Base-by-base conservation (phyloP, 345 rosid species). In the Populus euphratica region DNA sequence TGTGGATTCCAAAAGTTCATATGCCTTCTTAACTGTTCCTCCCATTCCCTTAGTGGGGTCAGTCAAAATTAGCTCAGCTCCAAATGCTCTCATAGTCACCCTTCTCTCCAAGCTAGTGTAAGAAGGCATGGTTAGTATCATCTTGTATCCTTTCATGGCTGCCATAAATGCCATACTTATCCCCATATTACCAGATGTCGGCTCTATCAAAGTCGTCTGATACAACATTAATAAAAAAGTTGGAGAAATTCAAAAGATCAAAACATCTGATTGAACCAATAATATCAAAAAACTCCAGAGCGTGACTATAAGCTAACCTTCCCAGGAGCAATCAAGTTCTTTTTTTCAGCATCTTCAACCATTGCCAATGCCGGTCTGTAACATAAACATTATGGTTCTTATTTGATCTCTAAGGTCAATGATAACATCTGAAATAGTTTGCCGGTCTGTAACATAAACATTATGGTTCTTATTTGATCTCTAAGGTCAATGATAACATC, bases 11-110 rank as follows among this genome's bases (percentile, higher is more conserved):
- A 91, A 77, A 36, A 96, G 96, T 0, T 93, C 88, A 35, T 93
- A 82, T 39, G 97, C 98, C 83, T 96, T 93, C 88, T 92, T 96
- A 76, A 93, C 94, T 0, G 99, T 92, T 69, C 99, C 99, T 65
- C 90, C 99, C 98, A 96, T 96, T 65, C 99, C 99, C 78, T 96
- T 93, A 25, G 94, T 13, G 64, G 99, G 99, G 80, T 93, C 99
- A 17, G 99, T 96, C 77, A 96, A 86, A 61, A 96, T 89, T 38
- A 96, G 87, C 54, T 92, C 96, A 68, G 99, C 99, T 67, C 99
- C 98, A 70, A 96, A 96, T 4, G 98, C 94, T 82, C 94, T 86
- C 99, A 96, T 96, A 0, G 92, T 86, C 75, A 96, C 97, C 79
- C 99, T 92, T 78, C 99, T 91, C 87, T 96, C 98, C 89, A 96